Evolutionary conservation across 768 basidiomycete genomes (phyloP).

Genomic region (Artomyces pyxidatus): DNA sequence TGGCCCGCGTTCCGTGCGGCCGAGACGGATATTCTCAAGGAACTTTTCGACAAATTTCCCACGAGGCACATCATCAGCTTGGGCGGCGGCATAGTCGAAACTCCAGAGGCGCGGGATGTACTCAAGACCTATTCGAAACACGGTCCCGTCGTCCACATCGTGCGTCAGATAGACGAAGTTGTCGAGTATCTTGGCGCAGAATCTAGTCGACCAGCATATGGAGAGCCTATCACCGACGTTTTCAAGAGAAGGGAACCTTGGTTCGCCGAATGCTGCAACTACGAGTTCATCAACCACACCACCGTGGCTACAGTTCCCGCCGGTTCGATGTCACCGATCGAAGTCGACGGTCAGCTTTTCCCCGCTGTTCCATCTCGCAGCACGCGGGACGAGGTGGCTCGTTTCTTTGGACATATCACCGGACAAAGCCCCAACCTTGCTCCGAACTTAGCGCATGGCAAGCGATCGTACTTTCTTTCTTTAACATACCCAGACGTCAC

Average conservation of each 20-base stretch:
- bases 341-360: conserved; percentile 11
- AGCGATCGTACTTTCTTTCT: conserved; percentile 86
- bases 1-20: conserved; percentile 87
- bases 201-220: conserved; percentile 77
- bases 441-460: conserved; percentile 39
- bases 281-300: conserved; percentile 78
- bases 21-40: conserved; percentile 61
- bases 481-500: conserved; percentile 87
- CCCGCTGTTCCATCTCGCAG: conserved; percentile 22
- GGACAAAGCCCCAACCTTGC: conserved; percentile 62
- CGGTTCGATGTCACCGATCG: background rate
- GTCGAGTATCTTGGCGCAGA: conserved; percentile 74
- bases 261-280: conserved; percentile 74
- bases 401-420: conserved; percentile 88
- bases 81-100: conserved; percentile 94
- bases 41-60: conserved; percentile 50
- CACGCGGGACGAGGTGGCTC: conserved; percentile 52
- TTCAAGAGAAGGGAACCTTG: conserved; percentile 78
- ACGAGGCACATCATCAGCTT: conserved; percentile 75
- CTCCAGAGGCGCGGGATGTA: conserved; percentile 59
- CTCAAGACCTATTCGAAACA: conserved; percentile 55
- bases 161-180: conserved; percentile 74
- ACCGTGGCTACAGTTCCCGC: conserved; percentile 19
- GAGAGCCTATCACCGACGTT: conserved; percentile 79
- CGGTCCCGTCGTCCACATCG: conserved; percentile 80